Evolutionary conservation across 2,329 filamentous ascomycete species (phyloP), one percentile per base, ranked within the genome.

Genomic region (Xylaria digitata): DNA sequence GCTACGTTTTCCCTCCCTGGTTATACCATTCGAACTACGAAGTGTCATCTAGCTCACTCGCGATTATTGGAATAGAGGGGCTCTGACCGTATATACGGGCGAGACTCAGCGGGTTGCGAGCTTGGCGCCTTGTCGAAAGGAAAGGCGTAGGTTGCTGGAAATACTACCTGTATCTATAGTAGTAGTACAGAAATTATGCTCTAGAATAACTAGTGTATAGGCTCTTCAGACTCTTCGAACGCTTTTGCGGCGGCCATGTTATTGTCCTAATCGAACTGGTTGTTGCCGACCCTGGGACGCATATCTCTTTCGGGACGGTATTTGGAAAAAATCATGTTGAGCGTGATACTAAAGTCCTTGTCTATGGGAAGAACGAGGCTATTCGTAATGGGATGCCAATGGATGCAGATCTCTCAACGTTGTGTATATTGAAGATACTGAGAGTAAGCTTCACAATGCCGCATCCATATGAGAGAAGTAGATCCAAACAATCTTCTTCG

Each of bases 221-320:
- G 37, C 37, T 15, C 37, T 15, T 13, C 37, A 15, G 37, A 19
- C 26, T 52, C 49, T 19, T 56, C 37, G 17, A 56, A 56, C 23
- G 23, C 37, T 19, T 3, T 2, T 5, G 15, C 21, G 21, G 53
- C 37, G 15, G 7, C 17, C 11, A 19, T 19, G 53, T 45, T 1
- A 11, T 56, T 17, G n/a, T 56, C 23, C 53, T 37, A 45, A 21
- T 56, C 3, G 15, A 40, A 45, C 21, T 56, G 37, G 23, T 56
- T 37, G 11, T 45, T 32, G 21, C 53, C 37, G 2, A 56, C 19
- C 7, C 53, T 37, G 11, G 1, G 21, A 43, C 17, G 37, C 17
- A 15, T 19, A 40, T 56, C n/a, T 17, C 40, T 17, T 26, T n/a
- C 17, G 37, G 19, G 15, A 13, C 37, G 26, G 7, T 17, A 30